Base-by-base conservation (phyloP, 73 alveolate genomes). In the Paramecium tetraurelia region DNA sequence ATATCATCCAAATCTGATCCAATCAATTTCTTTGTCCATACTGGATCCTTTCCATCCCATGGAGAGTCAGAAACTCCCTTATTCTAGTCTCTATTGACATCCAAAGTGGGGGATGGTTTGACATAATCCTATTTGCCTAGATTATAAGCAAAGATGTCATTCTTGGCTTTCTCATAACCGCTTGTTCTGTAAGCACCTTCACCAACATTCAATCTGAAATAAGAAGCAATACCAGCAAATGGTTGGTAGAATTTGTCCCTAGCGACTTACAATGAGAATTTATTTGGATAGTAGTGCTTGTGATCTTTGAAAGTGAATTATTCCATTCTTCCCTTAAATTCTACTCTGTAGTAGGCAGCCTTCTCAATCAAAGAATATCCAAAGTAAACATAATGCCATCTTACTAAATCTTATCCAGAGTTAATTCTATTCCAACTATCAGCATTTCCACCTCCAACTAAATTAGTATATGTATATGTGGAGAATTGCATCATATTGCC, bases 161-260 rank as follows among this genome's bases (percentile, higher is more conserved):
- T 80, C 31, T 33, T 33, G 20, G 41, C 90, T 14, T 41, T 48
- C 10, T 44, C 70, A 80, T 43, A 22, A 12, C 57, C 75, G 4
- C 44, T 48, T 41, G 90, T 80, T 35, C 46, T 80, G 16, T 14
- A 80, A 8, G 90, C 90, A 38, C 90, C 90, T 43, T 80, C 90
- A 12, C 90, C 90, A 20, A 35, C 75, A 80, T 80, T 33, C 44
- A 80, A 80, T 46, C 57, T 44, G 41, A 80, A 22, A 24, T 44
- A 46, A 11, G 90, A 43, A 10, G n/a, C n/a, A 18, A 31, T 7
- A 7, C 90, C 90, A 48, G 16, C 57, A 35, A 22, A 80, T 24
- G 44, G 33, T 24, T 14, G 10, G 20, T 10, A 22, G 20, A 22
- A 80, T 7, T 41, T 41, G 9, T 80, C 90, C 11, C 24, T 80